A percentile compares a stretch with the other conserved stretches of the same genome.
These are phyloP conservation scores for Tricholoma terreum DNA, from an alignment of 768 basidiomycete genomes.

Conservation along the genomic window DNA sequence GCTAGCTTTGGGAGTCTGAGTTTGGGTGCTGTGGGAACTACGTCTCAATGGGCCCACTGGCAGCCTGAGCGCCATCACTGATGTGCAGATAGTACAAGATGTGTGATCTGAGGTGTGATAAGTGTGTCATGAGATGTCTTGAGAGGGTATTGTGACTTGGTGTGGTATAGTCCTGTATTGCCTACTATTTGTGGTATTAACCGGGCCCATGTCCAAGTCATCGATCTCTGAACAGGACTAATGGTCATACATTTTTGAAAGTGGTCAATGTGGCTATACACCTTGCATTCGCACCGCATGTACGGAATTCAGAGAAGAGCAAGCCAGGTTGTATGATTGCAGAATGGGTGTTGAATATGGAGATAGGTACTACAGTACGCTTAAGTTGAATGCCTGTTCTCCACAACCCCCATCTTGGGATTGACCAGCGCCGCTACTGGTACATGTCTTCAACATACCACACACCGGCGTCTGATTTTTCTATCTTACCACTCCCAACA, in stretches of 20 bases:
- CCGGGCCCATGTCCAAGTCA: constrained; percentile 6
- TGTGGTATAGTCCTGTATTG: constrained; percentile 87
- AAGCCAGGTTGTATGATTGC: constrained; percentile 82
- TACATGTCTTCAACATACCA: too few relatives aligned
- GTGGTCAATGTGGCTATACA: constrained; percentile 90
- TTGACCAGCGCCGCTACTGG: too few relatives aligned
- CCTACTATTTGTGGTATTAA: constrained; percentile 43
- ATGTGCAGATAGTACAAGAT: too few relatives aligned
- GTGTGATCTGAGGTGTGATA: constrained; percentile 91
- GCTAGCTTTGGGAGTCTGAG: too few relatives aligned
- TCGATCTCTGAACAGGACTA: constrained; percentile 2
- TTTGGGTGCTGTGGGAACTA: too few relatives aligned
- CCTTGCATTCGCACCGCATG: constrained; percentile 92
- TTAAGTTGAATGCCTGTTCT: too few relatives aligned
- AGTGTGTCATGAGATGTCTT: constrained; percentile 86
- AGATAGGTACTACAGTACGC: too few relatives aligned
- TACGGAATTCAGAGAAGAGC: constrained; percentile 88
- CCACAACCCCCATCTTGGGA: too few relatives aligned
- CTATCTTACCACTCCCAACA: too few relatives aligned
- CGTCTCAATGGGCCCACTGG: too few relatives aligned
- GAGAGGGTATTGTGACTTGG: constrained; percentile 85
- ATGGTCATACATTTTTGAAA: constrained; percentile 78
- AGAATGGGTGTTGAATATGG: constrained; percentile 93
- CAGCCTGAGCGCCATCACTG: too few relatives aligned
- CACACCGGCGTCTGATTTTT: too few relatives aligned